These are phyloP conservation scores for Colletotrichum nymphaeae DNA, from an alignment of 2,329 filamentous ascomycete species.

Conservation along the genomic window DNA sequence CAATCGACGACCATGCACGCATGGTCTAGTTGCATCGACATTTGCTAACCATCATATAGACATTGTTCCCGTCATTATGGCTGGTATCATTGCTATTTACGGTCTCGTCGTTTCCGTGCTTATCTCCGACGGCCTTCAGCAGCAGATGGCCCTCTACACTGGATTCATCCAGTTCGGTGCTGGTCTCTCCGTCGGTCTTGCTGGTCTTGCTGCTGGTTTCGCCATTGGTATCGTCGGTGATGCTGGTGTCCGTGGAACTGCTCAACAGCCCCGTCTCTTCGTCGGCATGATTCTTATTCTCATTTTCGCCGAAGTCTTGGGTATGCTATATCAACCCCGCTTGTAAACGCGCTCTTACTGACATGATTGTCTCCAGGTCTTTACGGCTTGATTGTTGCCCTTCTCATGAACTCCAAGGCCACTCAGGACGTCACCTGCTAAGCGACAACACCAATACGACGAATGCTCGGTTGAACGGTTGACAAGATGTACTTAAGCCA, in stretches of 20 bases:
- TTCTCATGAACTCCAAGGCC: conserved; percentile 99
- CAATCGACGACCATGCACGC: background rate
- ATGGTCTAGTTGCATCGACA: background rate
- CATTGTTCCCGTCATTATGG: conserved; percentile 99
- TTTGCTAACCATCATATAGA: conserved; percentile 64
- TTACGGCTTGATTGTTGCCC: conserved; percentile 97
- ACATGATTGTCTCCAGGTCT: conserved; percentile 73
- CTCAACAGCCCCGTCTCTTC: conserved; percentile 87
- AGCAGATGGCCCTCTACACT: conserved; percentile 80
- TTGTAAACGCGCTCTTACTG: conserved; percentile 36
- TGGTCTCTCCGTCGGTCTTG: conserved; percentile 83
- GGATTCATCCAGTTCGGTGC: conserved; percentile 89
- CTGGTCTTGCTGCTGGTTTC: conserved; percentile 86
- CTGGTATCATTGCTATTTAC: conserved; percentile 99
- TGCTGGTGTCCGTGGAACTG: conserved; percentile 87
- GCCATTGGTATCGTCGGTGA: conserved; percentile 91
- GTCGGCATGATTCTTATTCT: conserved; percentile 99
- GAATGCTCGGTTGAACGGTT: conserved; percentile 41
- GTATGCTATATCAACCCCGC: conserved; percentile 60
- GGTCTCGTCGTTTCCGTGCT: conserved; percentile 89
- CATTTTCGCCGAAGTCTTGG: conserved; percentile 99
- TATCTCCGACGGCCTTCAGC: conserved; percentile 82
- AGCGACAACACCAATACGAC: conserved; percentile 41
- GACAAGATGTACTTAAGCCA: conserved; percentile 50
- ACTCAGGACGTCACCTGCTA: conserved; percentile 73